These are phyloP conservation scores for Pythium rhizo-oryzae DNA, from an alignment of 352 stramenopile genomes.

Conservation along the genomic window DNA sequence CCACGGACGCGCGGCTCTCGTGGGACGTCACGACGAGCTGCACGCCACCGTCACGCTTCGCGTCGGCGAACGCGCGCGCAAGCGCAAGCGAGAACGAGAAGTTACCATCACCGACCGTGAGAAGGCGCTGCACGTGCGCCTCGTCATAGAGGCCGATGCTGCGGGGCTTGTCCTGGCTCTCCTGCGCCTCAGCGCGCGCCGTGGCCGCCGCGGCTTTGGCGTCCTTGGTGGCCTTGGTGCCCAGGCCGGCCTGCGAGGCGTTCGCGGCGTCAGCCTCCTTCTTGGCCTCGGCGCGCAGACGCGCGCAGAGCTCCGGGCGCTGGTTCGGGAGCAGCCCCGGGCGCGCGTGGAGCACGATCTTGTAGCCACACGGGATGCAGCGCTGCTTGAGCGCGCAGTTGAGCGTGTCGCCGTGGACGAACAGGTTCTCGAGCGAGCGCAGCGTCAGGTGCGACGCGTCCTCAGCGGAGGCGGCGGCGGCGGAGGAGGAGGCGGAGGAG, in stretches of 20 bases:
- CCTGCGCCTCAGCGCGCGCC: neutral
- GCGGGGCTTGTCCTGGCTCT: constrained; percentile 12
- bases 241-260: neutral
- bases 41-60: constrained; percentile 18
- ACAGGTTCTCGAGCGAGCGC: constrained; percentile 59
- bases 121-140: constrained; percentile 47
- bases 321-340: constrained; percentile 69
- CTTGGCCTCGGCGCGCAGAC: constrained; percentile 34
- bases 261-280: neutral
- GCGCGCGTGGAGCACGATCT: constrained; percentile 71
- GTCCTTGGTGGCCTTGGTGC: neutral
- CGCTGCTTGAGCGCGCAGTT: constrained; percentile 59
- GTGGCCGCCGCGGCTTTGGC: neutral
- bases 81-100: constrained; percentile 95
- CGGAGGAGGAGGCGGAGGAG: neutral
- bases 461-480: neutral
- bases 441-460: constrained; percentile 12
- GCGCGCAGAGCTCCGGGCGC: constrained; percentile 74
- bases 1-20: constrained; percentile 84
- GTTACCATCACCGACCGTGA: constrained; percentile 96
- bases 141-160: constrained; percentile 66
- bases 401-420: constrained; percentile 70
- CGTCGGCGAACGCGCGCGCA: constrained; percentile 51
- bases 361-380: constrained; percentile 89
- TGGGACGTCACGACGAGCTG: constrained; percentile 92